phyloP scores from a whole-genome alignment of 1,284 basidiomycete genomes.

The Naganishia sp. region DNA sequence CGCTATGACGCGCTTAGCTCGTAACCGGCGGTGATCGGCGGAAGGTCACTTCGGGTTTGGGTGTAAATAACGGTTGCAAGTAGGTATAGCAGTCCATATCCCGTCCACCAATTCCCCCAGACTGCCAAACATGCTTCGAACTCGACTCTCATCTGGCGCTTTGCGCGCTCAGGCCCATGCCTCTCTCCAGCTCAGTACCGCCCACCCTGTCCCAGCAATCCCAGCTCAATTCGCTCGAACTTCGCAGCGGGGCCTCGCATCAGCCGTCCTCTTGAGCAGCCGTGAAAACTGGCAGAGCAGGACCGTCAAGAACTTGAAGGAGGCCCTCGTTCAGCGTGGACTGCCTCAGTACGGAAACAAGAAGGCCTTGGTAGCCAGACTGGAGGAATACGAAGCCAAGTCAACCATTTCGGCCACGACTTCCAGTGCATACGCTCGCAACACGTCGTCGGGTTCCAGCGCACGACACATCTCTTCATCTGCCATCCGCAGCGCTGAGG shows the following conservation, averaged over 20 bases:
- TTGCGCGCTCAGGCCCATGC: slow-evolving; percentile 40
- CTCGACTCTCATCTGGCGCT: slow-evolving; percentile 46
- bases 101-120: background rate
- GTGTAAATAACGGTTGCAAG: too few species aligned
- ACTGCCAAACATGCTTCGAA: slow-evolving; percentile 45
- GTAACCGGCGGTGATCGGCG: slow-evolving; percentile 26
- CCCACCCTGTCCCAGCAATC: slow-evolving; percentile 31
- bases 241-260: slow-evolving; percentile 57
- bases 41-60: background rate
- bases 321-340: slow-evolving; percentile 66
- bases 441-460: slow-evolving; percentile 13
- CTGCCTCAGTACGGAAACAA: slow-evolving; percentile 68
- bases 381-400: slow-evolving; percentile 49
- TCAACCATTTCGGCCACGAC: slow-evolving; percentile 14
- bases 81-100: background rate
- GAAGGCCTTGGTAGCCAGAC: slow-evolving; percentile 60
- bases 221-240: slow-evolving; percentile 34
- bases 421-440: slow-evolving; percentile 13
- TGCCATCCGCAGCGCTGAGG: slow-evolving; percentile 6
- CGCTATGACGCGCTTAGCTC: slow-evolving; percentile 22
- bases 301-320: slow-evolving; percentile 63
- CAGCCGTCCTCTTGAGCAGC: slow-evolving; percentile 66
- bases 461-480: slow-evolving; percentile 29
- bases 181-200: slow-evolving; percentile 9
- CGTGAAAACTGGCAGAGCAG: slow-evolving; percentile 63